These are phyloP conservation scores for Chytridium lagenaria DNA, from an alignment of 371 early-diverging fungal genomes.

Conservation along the genomic window DNA sequence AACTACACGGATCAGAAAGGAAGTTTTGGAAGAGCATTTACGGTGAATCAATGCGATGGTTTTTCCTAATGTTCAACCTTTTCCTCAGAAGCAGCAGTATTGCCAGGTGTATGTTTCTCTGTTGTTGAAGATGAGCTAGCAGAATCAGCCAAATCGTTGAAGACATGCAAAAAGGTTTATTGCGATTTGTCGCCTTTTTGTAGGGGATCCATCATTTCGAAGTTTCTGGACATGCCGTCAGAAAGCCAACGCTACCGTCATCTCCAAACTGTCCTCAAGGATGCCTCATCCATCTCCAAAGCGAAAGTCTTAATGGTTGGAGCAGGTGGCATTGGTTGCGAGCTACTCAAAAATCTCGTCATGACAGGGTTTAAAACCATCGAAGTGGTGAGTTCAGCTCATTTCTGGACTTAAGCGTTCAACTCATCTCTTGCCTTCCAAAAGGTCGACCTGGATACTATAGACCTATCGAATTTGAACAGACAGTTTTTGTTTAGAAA, in stretches of 20 bases:
- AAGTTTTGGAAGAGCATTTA: too few species aligned
- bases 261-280: background rate
- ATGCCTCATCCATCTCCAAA: background rate
- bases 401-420: background rate
- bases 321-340: constrained; percentile 97
- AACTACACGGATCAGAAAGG: too few species aligned
- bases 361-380: constrained; percentile 88
- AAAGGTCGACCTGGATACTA: constrained; percentile 97
- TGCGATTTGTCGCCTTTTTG: too few species aligned
- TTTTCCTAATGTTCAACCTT: too few species aligned
- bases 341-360: constrained; percentile 96
- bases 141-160: too few species aligned
- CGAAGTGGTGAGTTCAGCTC: constrained; percentile 62
- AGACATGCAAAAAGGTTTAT: too few species aligned
- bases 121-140: background rate
- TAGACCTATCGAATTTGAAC: constrained; percentile 98
- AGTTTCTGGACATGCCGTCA: background rate
- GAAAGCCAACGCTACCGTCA: background rate
- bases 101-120: too few species aligned
- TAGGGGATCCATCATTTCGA: too few species aligned
- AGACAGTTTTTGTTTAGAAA: constrained; percentile 96
- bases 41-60: too few species aligned
- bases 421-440: background rate
- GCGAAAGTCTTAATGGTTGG: constrained; percentile 53
- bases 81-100: too few species aligned